Conservation (phyloP, 352 stramenopile genomes). For the Elongisporangium undulatum region DNA sequence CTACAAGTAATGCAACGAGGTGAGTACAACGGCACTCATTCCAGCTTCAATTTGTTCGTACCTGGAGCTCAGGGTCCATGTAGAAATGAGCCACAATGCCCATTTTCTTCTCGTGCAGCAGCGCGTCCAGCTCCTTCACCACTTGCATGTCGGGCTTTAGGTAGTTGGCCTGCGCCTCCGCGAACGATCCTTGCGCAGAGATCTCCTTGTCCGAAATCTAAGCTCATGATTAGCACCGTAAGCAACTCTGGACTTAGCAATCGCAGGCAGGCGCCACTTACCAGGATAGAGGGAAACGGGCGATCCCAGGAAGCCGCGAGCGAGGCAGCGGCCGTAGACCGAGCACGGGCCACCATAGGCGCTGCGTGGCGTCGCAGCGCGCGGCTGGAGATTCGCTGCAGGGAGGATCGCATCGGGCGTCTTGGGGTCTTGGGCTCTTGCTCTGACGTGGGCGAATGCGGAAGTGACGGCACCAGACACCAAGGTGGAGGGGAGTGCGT, state of each 20-base stretch:
- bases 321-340: conserved; percentile 41
- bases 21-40: not conserved
- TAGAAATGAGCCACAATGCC: conserved; percentile 98
- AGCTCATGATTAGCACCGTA: not conserved
- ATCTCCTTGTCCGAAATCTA: conserved; percentile 75
- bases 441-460: not conserved
- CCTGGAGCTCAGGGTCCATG: conserved; percentile 98
- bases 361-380: not conserved
- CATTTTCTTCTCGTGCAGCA: conserved; percentile 91
- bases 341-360: conserved; percentile 4
- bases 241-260: not conserved
- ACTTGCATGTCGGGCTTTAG: conserved; percentile 79
- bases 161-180: conserved; percentile 86
- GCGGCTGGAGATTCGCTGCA: not conserved
- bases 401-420: not conserved
- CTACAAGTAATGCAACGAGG: conserved; percentile 8
- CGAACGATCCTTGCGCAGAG: conserved; percentile 84
- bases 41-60: conserved; percentile 20
- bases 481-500: not conserved
- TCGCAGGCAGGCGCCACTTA: conserved; percentile 16
- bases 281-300: conserved; percentile 75
- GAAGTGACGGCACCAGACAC: not conserved
- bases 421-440: not conserved
- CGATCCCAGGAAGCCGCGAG: conserved; percentile 68
- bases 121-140: conserved; percentile 83